Base-by-base conservation (phyloP, 2,329 filamentous ascomycete genomes). In the Dactylellina cionopaga region DNA sequence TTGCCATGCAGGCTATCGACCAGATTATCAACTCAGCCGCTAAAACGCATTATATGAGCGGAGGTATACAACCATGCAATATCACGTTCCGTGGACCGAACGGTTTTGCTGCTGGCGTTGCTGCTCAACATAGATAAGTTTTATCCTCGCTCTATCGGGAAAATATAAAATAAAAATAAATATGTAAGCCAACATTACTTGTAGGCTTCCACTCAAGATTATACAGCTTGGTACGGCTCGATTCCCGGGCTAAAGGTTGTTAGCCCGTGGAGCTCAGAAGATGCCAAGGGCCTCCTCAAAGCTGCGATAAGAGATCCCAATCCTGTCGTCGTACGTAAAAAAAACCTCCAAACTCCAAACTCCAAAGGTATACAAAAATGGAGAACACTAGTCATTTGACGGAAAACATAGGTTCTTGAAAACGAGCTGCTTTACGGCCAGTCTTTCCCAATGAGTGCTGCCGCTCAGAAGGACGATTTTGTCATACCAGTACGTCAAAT, bases 11-110 rank as follows among this genome's bases (percentile, higher is more conserved):
- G 85, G 92, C 95, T 81, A 99, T 99, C 83, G 95, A 99, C 82
- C 95, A 99, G 83, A 92, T 99, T 81, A 93, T 99, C 88, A 99
- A 99, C 89, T 98, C 94, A 52, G 95, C 87, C 78, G 95, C 92
- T 80, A 99, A 99, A 87, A 99, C 95, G 66, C 94, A 99, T 80
- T 99, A 99, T 87, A 99, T 99, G 95, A 98, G 95, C 76, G 95
- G 95, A 79, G 95, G 95, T 82, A 98, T 97, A 82, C 95, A 99
- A 84, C 95, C 95, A 79, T 99, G 95, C 85, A 98, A 98, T 86
- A 94, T 99, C 83, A 98, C 95, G 78, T 99, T 99, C 90, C 93
- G 95, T 81, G 95, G 95, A 60, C 95, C 95, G 83, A 99, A 99
- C 84, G 95, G 95, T 79, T 99, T 99, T 82, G 95, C 95, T 74